phyloP scores from a whole-genome alignment of 495 filamentous ascomycete species.

The Glonium stellatum region DNA sequence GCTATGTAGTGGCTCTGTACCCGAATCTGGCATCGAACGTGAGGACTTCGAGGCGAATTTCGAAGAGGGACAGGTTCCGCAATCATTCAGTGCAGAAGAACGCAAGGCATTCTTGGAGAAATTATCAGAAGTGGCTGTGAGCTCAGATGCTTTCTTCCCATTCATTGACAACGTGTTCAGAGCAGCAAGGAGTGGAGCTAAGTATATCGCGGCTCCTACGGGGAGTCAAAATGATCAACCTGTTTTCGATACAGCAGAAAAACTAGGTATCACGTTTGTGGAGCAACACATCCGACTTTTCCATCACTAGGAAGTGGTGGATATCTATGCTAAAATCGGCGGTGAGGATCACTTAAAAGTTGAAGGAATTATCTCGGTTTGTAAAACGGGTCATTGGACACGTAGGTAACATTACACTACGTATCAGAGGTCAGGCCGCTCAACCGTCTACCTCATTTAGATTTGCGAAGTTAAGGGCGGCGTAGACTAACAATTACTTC shows the following conservation, averaged over 20 bases:
- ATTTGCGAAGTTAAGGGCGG: no score
- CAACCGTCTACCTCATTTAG: no score
- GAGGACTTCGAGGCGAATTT: slow-evolving; percentile 83
- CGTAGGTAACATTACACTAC: no score
- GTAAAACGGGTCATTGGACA: no score
- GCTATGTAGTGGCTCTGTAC: slow-evolving; percentile 75
- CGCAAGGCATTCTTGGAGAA: slow-evolving; percentile 73
- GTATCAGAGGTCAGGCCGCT: no score
- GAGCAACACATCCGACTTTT: slow-evolving; percentile 83
- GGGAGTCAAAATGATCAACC: slow-evolving; percentile 88
- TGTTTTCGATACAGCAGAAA: slow-evolving; percentile 87
- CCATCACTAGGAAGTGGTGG: slow-evolving; percentile 58
- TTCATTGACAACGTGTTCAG: slow-evolving; percentile 97
- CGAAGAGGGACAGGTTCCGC: slow-evolving; percentile 67
- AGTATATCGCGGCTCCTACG: slow-evolving; percentile 88
- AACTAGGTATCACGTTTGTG: slow-evolving; percentile 84
- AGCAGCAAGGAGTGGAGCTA: slow-evolving; percentile 76
- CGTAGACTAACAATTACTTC: no score
- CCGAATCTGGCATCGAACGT: slow-evolving; percentile 70
- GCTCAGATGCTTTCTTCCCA: slow-evolving; percentile 96
- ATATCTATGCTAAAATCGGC: not conserved
- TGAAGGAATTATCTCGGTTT: no score
- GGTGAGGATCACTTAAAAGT: no score
- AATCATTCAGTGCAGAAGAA: slow-evolving; percentile 75
- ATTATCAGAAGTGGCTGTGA: slow-evolving; percentile 74